Evolutionary conservation across 2,329 filamentous ascomycete species (phyloP).

Genomic region (Blastomyces parvus): DNA sequence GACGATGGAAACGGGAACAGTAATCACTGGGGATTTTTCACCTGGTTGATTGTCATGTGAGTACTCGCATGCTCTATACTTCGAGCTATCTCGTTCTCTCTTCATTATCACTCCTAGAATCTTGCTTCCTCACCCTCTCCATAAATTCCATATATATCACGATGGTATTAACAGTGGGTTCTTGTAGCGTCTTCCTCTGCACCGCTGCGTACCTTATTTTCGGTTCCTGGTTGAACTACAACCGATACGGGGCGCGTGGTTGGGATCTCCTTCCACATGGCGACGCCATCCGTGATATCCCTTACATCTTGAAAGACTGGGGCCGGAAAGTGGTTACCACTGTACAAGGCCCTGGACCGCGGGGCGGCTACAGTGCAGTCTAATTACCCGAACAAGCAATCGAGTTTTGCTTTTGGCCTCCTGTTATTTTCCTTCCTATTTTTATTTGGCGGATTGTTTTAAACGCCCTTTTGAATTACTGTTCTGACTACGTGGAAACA

Average conservation of each 20-base stretch:
- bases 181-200: slow-evolving; percentile 66
- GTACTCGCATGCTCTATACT: slow-evolving; percentile 25
- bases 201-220: slow-evolving; percentile 91
- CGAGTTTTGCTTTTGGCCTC: slow-evolving; percentile 1
- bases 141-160: not conserved
- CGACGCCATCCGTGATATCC: slow-evolving; percentile 83
- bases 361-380: slow-evolving; percentile 92
- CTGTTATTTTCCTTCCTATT: not conserved
- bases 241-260: slow-evolving; percentile 84
- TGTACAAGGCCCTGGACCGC: slow-evolving; percentile 69
- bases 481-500: not conserved
- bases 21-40: slow-evolving; percentile 84
- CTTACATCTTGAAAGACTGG: slow-evolving; percentile 88
- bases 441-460: not conserved
- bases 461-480: not conserved
- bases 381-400: slow-evolving; percentile 33
- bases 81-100: not conserved
- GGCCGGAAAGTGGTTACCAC: slow-evolving; percentile 68
- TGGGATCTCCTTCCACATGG: slow-evolving; percentile 93
- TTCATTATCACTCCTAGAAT: not conserved
- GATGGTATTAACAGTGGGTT: slow-evolving; percentile 19
- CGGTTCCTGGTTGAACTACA: slow-evolving; percentile 98
- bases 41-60: slow-evolving; percentile 91
- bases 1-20: slow-evolving; percentile 38
- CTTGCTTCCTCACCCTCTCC: not conserved